Percentiles rank a stretch among this genome's conserved stretches.
These are phyloP conservation scores for Cladorrhinum samala DNA, from an alignment of 495 filamentous ascomycete genomes.

Conservation along the genomic window DNA sequence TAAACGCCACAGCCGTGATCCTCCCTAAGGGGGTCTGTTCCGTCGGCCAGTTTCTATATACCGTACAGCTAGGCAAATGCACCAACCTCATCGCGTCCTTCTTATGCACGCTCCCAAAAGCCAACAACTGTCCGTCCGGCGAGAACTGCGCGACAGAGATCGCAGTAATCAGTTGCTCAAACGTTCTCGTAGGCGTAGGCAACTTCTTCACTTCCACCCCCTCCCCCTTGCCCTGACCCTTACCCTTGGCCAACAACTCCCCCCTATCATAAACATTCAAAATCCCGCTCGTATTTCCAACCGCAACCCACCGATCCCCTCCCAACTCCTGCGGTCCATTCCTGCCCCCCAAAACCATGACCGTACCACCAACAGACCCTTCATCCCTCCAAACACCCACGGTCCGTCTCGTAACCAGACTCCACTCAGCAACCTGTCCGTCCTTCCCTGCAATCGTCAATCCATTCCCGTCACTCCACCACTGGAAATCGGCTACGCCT, in stretches of 20 bases:
- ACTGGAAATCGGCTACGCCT: constrained; percentile 81
- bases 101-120: constrained; percentile 77
- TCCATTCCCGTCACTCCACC: constrained; percentile 78
- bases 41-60: constrained; percentile 96
- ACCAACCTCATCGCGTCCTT: constrained; percentile 82
- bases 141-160: constrained; percentile 72
- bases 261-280: constrained; percentile 89
- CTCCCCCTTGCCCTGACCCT: constrained; percentile 27
- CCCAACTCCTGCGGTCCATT: constrained; percentile 56
- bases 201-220: constrained; percentile 50
- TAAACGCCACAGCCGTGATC: constrained; percentile 73
- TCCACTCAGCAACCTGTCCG: constrained; percentile 92
- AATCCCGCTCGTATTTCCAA: constrained; percentile 78
- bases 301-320: constrained; percentile 80
- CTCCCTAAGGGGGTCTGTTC: constrained; percentile 80
- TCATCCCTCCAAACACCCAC: constrained; percentile 84
- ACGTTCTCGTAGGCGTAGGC: constrained; percentile 61
- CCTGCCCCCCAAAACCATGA: constrained; percentile 67
- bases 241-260: constrained; percentile 45
- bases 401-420: constrained; percentile 55
- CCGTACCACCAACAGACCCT: constrained; percentile 78
- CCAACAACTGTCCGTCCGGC: constrained; percentile 82
- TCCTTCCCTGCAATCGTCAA: constrained; percentile 74
- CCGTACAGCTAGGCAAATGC: constrained; percentile 85
- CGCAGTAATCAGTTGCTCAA: constrained; percentile 84